Base-by-base conservation (phyloP, 1,284 basidiomycete species). In the Sporisorium scitamineum region DNA sequence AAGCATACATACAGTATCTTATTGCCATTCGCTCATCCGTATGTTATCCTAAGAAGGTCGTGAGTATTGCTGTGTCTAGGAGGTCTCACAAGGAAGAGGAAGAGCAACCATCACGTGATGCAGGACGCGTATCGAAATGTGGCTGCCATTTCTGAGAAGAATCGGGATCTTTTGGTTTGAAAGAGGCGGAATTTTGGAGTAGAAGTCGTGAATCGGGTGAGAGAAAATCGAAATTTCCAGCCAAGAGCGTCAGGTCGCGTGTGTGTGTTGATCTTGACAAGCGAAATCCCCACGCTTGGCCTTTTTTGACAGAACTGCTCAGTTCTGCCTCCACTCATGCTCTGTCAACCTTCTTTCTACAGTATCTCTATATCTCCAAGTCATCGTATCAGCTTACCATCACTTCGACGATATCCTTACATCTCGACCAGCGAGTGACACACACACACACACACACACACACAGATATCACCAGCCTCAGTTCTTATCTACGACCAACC, bases 101-200 rank as follows among this genome's bases (percentile, higher is more conserved):
- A 20, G 31, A 7, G 37, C 9, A 31, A 11, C 14, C 31, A 42
- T 61, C 58, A 61, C 58, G 58, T 61, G 58, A 61, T 53, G 41
- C 10, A 3, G 20, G 16, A 54, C 58, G 58, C 58, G 58, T 52
- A 20, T 20, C 39, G 37, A n/a, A 39, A n/a, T 42, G n/a, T 20
- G 39, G 39, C 39, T 42, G 39, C 4, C 8, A n/a, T 39, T 39
- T 39, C 18, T 37, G 6, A 5, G 16, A 39, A 42, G 8, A 42
- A 42, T 42, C 39, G 39, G 39, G 39, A 20, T 42, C n/a, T 42
- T 39, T 42, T 5, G 4, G 37, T 39, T 3, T 18, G 18, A 8
- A n/a, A 39, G 18, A 11, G 18, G 14, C 11, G 14, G 37, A 8
- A 18, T 39, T 39, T 18, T 39, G 14, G 37, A 39, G n/a, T 37